phyloP scores from a whole-genome alignment of 2,329 filamentous ascomycete species.

The Escovopsis sp. region DNA sequence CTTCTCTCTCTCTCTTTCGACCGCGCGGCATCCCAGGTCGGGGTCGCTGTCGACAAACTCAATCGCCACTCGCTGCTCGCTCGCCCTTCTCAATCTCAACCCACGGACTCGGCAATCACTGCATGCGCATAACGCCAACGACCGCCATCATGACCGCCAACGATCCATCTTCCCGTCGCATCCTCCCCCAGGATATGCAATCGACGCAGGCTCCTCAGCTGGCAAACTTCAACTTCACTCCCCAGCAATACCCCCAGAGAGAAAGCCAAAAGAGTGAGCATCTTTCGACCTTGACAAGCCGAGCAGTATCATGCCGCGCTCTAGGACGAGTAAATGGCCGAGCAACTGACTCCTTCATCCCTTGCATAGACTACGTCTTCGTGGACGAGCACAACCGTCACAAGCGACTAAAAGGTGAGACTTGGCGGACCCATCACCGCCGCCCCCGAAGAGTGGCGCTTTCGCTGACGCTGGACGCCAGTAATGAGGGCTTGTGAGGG shows the following conservation, averaged over 20 bases:
- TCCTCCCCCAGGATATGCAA: constrained; percentile 44
- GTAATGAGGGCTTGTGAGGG: constrained; percentile 97
- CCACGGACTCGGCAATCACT: constrained; percentile 5
- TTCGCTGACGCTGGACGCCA: constrained; percentile 19
- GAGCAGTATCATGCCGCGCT: background rate
- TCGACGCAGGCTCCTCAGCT: constrained; percentile 36
- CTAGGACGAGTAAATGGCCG: too few relatives aligned
- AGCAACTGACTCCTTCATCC: background rate
- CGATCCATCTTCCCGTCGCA: constrained; percentile 45
- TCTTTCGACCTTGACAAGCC: background rate
- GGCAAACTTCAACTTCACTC: constrained; percentile 64
- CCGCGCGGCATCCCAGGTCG: too few relatives aligned
- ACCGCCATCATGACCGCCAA: constrained; percentile 37
- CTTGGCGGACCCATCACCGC: background rate
- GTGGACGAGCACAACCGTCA: constrained; percentile 98
- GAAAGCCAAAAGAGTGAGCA: constrained; percentile 73
- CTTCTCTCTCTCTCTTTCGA: too few relatives aligned
- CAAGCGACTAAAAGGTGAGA: constrained; percentile 79
- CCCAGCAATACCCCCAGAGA: constrained; percentile 38
- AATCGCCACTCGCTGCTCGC: constrained; percentile 1
- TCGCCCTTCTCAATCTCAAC: too few relatives aligned
- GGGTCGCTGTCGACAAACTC: constrained; percentile 2
- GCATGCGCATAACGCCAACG: too few relatives aligned
- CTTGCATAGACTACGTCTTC: constrained; percentile 76
- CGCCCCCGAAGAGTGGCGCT: background rate